Base-by-base conservation (phyloP, 208 protist genomes). In the Leishmania tropica region DNA sequence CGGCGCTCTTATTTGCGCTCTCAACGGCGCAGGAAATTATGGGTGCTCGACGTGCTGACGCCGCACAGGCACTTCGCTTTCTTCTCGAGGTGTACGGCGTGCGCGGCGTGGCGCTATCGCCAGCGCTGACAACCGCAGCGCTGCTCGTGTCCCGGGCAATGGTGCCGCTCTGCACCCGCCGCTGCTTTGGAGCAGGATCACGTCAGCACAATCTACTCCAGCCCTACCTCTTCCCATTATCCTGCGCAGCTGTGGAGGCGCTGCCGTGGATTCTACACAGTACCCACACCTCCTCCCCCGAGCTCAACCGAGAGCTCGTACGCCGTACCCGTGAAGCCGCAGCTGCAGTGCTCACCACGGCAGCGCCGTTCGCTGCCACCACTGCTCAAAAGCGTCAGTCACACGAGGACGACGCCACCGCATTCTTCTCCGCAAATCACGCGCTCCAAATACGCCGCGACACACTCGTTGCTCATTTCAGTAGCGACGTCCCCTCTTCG, bases 1-100 rank as follows among this genome's bases (percentile, higher is more conserved):
- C 83, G 1, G 58, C 83, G 15, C 10, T 76, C 24, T 24, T 80
- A 21, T 86, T 86, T 56, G 78, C 74, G 31, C 45, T 86, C 2
- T 53, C 83, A 7, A 82, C 70, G n/a, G 56, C 45, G 40, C 78
- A 76, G 10, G 68, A 60, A 24, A n/a, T 81, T 17, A 19, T 53
- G 21, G 62, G 58, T 11, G 42, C 10, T 15, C 58, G 31, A 37
- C 35, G 67, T 40, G 15, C 8, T n/a, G 62, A 81, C 60, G 73
- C 31, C 0, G 58, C 71, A 0, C 42, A 62, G 28, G 82, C 83
- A 17, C 37, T 76, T 4, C 78, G 78, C 7, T 65, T 48, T 56
- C 74, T 86, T 0, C 28, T 82, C n/a, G 74, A 79, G 35, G 64
- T 51, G 11, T 80, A 79, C 67, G 68, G 72, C 8, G 24, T 35